Percentiles rank a stretch among this genome's conserved stretches.
Evolutionary conservation across 1,139 yeast species (phyloP).

Genomic region (Debaryomycetaceae sp.): DNA sequence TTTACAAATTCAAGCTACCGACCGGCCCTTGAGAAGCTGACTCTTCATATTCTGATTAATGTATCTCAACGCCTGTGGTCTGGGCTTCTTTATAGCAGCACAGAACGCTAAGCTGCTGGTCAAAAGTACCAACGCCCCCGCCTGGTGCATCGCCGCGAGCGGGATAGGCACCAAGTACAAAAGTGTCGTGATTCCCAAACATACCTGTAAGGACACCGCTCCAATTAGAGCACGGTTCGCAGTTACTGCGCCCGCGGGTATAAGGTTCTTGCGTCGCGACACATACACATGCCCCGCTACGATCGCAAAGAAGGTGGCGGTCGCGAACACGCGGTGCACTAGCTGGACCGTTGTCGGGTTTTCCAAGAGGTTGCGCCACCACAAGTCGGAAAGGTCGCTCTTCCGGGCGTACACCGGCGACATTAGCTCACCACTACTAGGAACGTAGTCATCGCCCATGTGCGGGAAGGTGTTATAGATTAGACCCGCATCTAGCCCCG

Average conservation of each 20-base stretch:
- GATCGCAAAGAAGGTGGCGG: constrained; percentile 64
- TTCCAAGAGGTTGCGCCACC: constrained; percentile 90
- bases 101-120: constrained; percentile 67
- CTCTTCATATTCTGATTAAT: constrained; percentile 17
- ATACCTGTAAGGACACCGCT: constrained; percentile 68
- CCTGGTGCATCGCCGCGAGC: constrained; percentile 92
- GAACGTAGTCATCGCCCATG: constrained; percentile 80
- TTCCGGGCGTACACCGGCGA: constrained; percentile 63
- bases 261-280: constrained; percentile 39
- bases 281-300: constrained; percentile 58
- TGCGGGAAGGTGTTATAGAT: constrained; percentile 94
- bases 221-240: constrained; percentile 69
- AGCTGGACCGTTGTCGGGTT: constrained; percentile 95
- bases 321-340: constrained; percentile 80
- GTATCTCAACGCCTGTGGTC: constrained; percentile 29
- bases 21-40: constrained; percentile 4
- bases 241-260: constrained; percentile 47
- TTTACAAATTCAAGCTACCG: too few relatives aligned
- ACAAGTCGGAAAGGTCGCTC: constrained; percentile 57
- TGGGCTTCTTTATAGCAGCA: constrained; percentile 62
- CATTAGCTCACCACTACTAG: constrained; percentile 64
- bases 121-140: constrained; percentile 85
- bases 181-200: constrained; percentile 78
- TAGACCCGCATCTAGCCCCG: constrained; percentile 95
- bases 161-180: constrained; percentile 86